Base-by-base conservation (phyloP, 108 stramenopile species). In the Discostella pseudostelligera region DNA sequence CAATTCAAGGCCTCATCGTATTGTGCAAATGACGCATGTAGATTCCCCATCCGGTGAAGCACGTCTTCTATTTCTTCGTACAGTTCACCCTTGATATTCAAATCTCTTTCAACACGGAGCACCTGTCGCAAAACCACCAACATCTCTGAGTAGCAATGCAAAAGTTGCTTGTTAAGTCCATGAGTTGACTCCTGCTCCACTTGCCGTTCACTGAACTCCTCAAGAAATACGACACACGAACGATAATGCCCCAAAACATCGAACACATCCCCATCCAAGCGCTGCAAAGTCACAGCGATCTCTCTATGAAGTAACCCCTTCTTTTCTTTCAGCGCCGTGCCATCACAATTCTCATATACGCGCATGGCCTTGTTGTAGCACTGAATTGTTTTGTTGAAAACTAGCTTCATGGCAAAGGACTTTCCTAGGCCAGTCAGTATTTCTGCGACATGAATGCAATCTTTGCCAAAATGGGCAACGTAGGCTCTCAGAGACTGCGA, bases 31-130 rank as follows among this genome's bases (percentile, higher is more conserved):
- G 81, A 19, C 17, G 81, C 78, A 26, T 71, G 56, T n/a, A 78
- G 39, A 56, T 79, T 82, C 9, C 78, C 81, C 43, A 82, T 69
- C 0, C 74, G 76, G 53, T 82, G 81, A 19, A 82, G 39, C 36
- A 82, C 74, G 56, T 82, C 81, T 10, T 47, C 50, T 10, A 79
- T 74, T 51, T 75, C 74, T 16, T 79, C 74, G 14, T 44, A 51
- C 13, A 74, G 53, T 20, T 79, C 78, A 39, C 26, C 50, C 25
- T 65, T 75, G n/a, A 16, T 39, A 50, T 22, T 60, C 20, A 29
- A 8, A 40, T 80, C 74, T 20, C 21, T 37, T 53, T 69, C 63
- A 26, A 29, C 7, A 25, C 64, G 35, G 37, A 65, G 59, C 19
- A 54, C 76, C 11, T 78, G 60, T 48, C 70, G 49, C 32, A 76